Conservation (phyloP, 306 rosid genomes). For the Prinsepia uniflora region DNA sequence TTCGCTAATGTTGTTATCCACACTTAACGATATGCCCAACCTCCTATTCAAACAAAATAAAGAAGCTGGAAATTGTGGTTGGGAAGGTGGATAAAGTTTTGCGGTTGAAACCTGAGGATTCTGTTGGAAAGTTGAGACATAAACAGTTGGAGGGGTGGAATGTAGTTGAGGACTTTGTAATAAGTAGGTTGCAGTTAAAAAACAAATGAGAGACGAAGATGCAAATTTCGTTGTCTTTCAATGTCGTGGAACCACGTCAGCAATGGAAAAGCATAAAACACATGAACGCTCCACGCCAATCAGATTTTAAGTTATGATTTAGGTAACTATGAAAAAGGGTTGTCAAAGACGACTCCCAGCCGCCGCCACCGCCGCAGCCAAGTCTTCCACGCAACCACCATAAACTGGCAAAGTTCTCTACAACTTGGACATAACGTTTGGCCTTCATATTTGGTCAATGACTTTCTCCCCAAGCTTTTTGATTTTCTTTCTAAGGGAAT, state of each 20-base stretch:
- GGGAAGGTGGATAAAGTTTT: too few relatives aligned
- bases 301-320: not conserved
- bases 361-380: constrained; percentile 6
- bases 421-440: too few relatives aligned
- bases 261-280: not conserved
- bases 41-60: too few relatives aligned
- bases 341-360: not conserved
- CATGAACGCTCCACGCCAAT: not conserved
- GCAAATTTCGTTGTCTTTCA: not conserved
- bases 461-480: constrained; percentile 1
- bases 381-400: not conserved
- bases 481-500: not conserved
- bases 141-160: not conserved
- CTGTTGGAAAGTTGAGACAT: constrained; percentile 16
- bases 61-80: too few relatives aligned
- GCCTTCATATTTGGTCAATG: constrained; percentile 4
- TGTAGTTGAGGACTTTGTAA: constrained; percentile 15
- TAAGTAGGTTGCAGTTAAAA: not conserved
- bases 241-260: constrained; percentile 10
- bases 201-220: not conserved
- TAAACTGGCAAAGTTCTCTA: not conserved
- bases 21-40: too few relatives aligned
- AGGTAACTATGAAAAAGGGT: not conserved
- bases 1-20: too few relatives aligned
- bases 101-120: not conserved